phyloP scores from a whole-genome alignment of 1,284 basidiomycete species.

The Fistulinella cinereoalba region DNA sequence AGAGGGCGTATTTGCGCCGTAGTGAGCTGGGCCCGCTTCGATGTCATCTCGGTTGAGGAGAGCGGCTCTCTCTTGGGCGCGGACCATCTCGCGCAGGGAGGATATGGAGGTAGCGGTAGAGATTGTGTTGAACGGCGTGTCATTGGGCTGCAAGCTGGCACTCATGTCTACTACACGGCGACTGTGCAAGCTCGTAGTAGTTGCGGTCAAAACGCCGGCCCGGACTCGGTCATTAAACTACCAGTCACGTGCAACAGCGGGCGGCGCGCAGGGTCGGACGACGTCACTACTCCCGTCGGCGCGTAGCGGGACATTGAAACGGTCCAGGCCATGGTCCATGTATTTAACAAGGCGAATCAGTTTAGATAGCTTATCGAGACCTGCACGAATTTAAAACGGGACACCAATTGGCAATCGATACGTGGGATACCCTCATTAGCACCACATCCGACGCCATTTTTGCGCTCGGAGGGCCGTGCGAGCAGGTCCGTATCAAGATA shows the following conservation, averaged over 20 bases:
- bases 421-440: not conserved
- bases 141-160: constrained; percentile 2
- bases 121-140: constrained; percentile 21
- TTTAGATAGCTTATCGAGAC: not conserved
- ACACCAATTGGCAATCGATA: no score
- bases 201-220: not conserved
- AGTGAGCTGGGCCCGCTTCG: constrained; percentile 24
- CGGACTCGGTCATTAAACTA: constrained; percentile 1
- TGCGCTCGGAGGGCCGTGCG: no score
- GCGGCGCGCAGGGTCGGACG: no score
- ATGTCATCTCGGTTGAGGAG: constrained; percentile 27
- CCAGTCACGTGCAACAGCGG: constrained; percentile 8
- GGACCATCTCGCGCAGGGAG: constrained; percentile 28
- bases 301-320: no score
- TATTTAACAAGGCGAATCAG: no score
- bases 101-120: constrained; percentile 29
- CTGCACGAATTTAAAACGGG: no score
- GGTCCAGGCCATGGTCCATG: no score
- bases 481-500: no score
- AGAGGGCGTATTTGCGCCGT: constrained; percentile 16
- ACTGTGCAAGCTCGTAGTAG: not conserved
- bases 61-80: constrained; percentile 17
- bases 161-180: constrained; percentile 16
- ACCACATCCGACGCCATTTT: no score
- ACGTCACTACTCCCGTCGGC: no score